phyloP scores from a whole-genome alignment of 495 filamentous ascomycete genomes.

The Penicillium waksmanii region DNA sequence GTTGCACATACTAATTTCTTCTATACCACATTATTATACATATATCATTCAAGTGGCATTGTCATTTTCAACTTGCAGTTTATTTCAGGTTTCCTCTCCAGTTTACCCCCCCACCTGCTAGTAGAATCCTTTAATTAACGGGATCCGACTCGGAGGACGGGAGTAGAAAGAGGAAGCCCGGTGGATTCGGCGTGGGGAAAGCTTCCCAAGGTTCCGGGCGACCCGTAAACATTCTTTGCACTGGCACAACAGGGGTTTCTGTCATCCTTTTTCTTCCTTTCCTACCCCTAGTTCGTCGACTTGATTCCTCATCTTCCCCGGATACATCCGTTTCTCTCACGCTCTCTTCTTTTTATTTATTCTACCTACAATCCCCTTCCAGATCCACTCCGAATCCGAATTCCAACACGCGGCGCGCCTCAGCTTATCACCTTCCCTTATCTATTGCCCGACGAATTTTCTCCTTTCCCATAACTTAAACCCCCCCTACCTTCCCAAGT shows the following conservation, averaged over 20 bases:
- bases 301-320: background rate
- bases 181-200: constrained; percentile 26
- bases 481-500: constrained; percentile 1
- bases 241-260: background rate
- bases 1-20: background rate
- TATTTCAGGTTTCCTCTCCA: background rate
- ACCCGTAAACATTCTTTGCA: constrained; percentile 22
- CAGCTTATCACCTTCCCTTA: constrained; percentile 21
- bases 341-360: background rate
- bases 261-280: background rate
- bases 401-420: constrained; percentile 2
- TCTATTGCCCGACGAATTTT: constrained; percentile 13
- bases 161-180: background rate
- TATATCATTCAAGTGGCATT: no score
- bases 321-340: background rate
- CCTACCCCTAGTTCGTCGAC: background rate
- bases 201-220: constrained; percentile 30
- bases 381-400: background rate
- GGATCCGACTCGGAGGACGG: background rate
- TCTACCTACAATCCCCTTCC: background rate
- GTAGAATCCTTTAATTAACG: background rate
- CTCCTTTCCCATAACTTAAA: constrained; percentile 19
- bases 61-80: no score
- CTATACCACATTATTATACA: background rate
- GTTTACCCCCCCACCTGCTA: background rate